Percentiles rank a stretch among this genome's conserved stretches.
Evolutionary conservation across 1,139 yeast genomes (phyloP).

Genomic region (Suhomyces ambrosiae): DNA sequence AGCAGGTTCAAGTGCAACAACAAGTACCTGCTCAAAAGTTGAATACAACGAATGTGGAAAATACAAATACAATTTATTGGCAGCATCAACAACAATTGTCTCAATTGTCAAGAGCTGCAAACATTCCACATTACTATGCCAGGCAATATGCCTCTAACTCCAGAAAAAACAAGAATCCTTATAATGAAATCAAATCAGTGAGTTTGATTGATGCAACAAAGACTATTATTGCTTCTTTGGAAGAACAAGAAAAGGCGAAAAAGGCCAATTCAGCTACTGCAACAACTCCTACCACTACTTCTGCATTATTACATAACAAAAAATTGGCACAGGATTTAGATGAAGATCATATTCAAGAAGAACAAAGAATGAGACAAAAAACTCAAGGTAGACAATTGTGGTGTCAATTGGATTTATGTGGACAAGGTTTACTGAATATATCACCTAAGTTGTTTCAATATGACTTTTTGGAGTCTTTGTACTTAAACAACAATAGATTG

Average conservation of each 20-base stretch:
- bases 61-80: conserved; percentile 68
- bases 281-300: conserved; percentile 33
- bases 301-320: conserved; percentile 62
- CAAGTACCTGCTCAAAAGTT: conserved; percentile 21
- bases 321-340: conserved; percentile 58
- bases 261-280: conserved; percentile 18
- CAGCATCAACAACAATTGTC: conserved; percentile 84
- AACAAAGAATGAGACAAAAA: conserved; percentile 69
- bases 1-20: conserved; percentile 14
- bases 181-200: conserved; percentile 43
- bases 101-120: conserved; percentile 73
- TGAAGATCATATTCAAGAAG: conserved; percentile 78
- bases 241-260: conserved; percentile 42
- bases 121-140: conserved; percentile 84
- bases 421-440: conserved; percentile 76
- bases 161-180: conserved; percentile 52
- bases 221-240: conserved; percentile 46
- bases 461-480: conserved; percentile 82
- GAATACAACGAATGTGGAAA: conserved; percentile 45
- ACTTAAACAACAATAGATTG: conserved; percentile 83
- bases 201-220: conserved; percentile 61
- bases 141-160: conserved; percentile 88
- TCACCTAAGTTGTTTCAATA: conserved; percentile 79
- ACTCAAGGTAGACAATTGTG: conserved; percentile 80
- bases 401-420: conserved; percentile 92